A percentile compares a stretch with the other conserved stretches of the same genome.
Evolutionary conservation across 495 filamentous ascomycete genomes (phyloP).

Genomic region (Hypoxylon lienhwacheense): DNA sequence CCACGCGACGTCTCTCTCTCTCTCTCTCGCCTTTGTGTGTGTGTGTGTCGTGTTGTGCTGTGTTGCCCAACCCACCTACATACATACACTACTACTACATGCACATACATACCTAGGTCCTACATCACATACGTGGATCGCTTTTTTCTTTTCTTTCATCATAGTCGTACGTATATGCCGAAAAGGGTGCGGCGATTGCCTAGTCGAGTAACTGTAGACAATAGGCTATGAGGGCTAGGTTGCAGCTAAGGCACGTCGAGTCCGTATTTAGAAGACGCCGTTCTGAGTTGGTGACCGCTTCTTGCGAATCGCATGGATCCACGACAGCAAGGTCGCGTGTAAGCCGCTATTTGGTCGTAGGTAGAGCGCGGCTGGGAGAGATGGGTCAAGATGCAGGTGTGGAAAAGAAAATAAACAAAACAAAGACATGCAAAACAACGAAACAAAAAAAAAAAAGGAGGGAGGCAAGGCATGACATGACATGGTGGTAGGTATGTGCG

Average conservation of each 20-base stretch:
- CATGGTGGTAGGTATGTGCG: slow-evolving; percentile 4
- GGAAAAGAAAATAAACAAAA: too few relatives aligned
- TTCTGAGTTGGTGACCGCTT: slow-evolving; percentile 33
- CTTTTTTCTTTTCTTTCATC: too few relatives aligned
- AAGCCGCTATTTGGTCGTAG: slow-evolving; percentile 32
- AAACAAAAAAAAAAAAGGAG: slow-evolving; percentile 17
- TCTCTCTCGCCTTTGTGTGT: too few relatives aligned
- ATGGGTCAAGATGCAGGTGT: slow-evolving; percentile 25
- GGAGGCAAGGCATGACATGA: slow-evolving; percentile 30
- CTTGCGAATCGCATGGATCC: slow-evolving; percentile 33
- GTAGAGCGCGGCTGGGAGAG: slow-evolving; percentile 21
- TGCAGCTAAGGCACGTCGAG: slow-evolving; percentile 7
- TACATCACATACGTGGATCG: too few relatives aligned
- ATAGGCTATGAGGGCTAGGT: not conserved
- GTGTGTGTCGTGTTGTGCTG: too few relatives aligned
- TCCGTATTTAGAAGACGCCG: slow-evolving; percentile 10
- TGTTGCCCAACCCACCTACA: too few relatives aligned
- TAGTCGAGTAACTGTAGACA: slow-evolving; percentile 4
- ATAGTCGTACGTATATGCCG: too few relatives aligned
- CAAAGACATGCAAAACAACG: too few relatives aligned
- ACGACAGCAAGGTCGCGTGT: slow-evolving; percentile 32
- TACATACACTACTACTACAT: too few relatives aligned
- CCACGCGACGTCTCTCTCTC: too few relatives aligned
- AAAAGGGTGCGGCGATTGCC: slow-evolving; percentile 2
- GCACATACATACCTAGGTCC: too few relatives aligned